These are phyloP conservation scores for Murraya paniculata DNA, from an alignment of 345 rosid species.

Conservation along the genomic window DNA sequence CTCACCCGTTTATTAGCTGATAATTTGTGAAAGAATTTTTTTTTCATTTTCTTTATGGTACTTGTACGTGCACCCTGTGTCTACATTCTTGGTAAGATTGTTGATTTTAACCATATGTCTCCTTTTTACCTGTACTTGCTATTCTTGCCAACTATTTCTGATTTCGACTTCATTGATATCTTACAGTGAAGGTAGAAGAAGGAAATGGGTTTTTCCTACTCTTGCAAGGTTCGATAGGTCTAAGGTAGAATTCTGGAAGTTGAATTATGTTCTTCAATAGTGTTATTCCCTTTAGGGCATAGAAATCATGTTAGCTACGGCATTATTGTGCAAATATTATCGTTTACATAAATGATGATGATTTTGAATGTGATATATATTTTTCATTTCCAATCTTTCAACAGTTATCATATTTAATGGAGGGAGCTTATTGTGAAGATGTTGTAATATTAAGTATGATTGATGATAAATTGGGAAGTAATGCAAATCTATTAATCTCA, in stretches of 20 bases:
- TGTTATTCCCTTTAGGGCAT: not conserved
- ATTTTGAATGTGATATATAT: not conserved
- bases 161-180: slow-evolving; percentile 19
- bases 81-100: not conserved
- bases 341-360: not conserved
- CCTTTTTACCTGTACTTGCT: not conserved
- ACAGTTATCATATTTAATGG: not conserved
- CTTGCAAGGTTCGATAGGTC: no score
- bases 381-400: not conserved
- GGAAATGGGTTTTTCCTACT: slow-evolving; percentile 92
- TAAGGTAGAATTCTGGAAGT: slow-evolving; percentile 47
- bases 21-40: not conserved
- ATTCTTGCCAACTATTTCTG: slow-evolving; percentile 14
- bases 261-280: slow-evolving; percentile 6
- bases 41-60: not conserved
- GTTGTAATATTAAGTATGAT: not conserved
- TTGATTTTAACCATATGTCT: not conserved
- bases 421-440: not conserved
- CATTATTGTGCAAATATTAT: not conserved
- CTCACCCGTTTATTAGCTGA: not conserved
- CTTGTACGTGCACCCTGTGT: not conserved
- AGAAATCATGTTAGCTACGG: not conserved
- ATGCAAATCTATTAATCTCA: not conserved
- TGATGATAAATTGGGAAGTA: not conserved
- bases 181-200: slow-evolving; percentile 87